Percentiles rank a stretch among this genome's conserved stretches.
These are phyloP conservation scores for Corynespora cassiicola DNA, from an alignment of 2,329 filamentous ascomycete genomes.

Conservation along the genomic window DNA sequence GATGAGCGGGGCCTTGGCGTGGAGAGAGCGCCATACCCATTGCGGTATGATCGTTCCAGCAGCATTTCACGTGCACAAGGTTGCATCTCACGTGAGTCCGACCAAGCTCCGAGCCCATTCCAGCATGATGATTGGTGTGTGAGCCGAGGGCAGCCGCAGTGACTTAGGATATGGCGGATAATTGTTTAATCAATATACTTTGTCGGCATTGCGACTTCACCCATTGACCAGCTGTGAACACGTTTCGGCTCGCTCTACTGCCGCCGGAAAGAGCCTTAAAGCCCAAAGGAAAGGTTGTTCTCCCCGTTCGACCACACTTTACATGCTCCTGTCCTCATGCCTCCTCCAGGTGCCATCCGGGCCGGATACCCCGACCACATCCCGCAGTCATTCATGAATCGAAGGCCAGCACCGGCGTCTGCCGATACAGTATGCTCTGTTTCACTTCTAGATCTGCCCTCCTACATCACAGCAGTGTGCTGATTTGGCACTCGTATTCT, in stretches of 20 bases:
- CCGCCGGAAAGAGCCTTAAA: slow-evolving; percentile 1
- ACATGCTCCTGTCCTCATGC: slow-evolving; percentile 18
- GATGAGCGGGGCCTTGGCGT: slow-evolving; percentile 12
- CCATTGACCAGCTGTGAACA: slow-evolving; percentile 34
- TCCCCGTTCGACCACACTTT: neutral
- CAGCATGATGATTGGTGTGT: too few species aligned
- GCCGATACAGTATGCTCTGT: too few species aligned
- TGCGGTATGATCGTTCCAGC: neutral
- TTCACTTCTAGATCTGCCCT: too few species aligned
- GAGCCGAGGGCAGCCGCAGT: too few species aligned
- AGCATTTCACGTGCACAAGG: slow-evolving; percentile 11
- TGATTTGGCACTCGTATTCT: too few species aligned
- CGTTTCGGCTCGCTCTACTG: slow-evolving; percentile 23
- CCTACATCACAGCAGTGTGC: too few species aligned
- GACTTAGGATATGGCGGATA: too few species aligned
- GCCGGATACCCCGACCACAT: slow-evolving; percentile 28
- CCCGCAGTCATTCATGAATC: slow-evolving; percentile 30
- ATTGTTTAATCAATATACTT: slow-evolving; percentile 31
- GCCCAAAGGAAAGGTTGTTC: neutral
- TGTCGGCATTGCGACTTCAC: slow-evolving; percentile 23
- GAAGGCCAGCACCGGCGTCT: slow-evolving; percentile 27
- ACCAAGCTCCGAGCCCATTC: too few species aligned
- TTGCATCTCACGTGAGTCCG: too few species aligned
- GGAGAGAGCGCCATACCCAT: slow-evolving; percentile 14
- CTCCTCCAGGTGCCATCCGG: slow-evolving; percentile 33